A percentile compares a stretch with the other conserved stretches of the same genome.
phyloP scores from a whole-genome alignment of 495 filamentous ascomycete genomes.

The Lindgomyces ingoldianus region DNA sequence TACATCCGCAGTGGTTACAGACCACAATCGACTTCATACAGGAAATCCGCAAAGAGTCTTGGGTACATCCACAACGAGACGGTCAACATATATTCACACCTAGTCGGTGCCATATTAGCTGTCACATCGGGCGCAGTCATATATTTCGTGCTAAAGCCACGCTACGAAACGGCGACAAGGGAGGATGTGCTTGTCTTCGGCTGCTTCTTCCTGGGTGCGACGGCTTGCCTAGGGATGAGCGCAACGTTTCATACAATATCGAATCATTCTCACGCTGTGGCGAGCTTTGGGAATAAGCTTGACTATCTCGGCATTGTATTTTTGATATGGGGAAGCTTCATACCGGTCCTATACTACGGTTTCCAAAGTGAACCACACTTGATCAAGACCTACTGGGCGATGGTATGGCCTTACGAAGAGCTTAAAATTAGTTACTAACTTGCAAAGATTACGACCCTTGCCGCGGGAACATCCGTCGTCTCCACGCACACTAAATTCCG shows the following conservation, averaged over 20 bases:
- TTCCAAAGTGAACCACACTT: conserved; percentile 67
- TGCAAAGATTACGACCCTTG: conserved; percentile 71
- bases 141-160: conserved; percentile 57
- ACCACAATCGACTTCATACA: conserved; percentile 65
- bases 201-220: conserved; percentile 78
- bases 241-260: conserved; percentile 75
- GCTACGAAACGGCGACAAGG: conserved; percentile 64
- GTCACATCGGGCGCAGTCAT: conserved; percentile 48
- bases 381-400: conserved; percentile 69
- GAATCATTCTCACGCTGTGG: conserved; percentile 64
- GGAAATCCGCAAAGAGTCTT: conserved; percentile 63
- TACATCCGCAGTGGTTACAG: conserved; percentile 75
- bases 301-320: conserved; percentile 92
- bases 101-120: conserved; percentile 62
- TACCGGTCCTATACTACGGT: conserved; percentile 85
- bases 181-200: conserved; percentile 70
- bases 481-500: conserved; percentile 79
- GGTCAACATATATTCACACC: conserved; percentile 93
- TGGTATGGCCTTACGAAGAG: conserved; percentile 53
- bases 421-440: conserved; percentile 6
- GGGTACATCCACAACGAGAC: conserved; percentile 86
- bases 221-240: conserved; percentile 79
- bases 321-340: conserved; percentile 83
- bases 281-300: conserved; percentile 66
- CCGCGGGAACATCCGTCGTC: conserved; percentile 70